Evolutionary conservation across 2,329 filamentous ascomycete genomes (phyloP).

Genomic region (Colletotrichum euphorbiae): DNA sequence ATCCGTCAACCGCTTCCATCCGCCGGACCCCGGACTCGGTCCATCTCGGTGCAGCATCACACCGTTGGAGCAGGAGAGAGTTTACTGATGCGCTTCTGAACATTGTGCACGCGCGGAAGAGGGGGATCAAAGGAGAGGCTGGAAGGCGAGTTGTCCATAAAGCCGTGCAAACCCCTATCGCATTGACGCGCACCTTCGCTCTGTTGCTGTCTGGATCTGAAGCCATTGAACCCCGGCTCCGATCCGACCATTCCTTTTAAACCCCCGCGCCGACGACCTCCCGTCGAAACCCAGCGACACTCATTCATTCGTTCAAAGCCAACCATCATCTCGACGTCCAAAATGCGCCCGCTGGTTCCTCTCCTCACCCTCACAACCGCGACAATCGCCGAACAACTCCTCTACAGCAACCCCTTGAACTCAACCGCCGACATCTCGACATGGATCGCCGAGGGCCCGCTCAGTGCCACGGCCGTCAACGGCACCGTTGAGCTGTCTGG

Average conservation of each 20-base stretch:
- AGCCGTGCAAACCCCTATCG: no score
- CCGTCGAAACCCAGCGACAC: background rate
- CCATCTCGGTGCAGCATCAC: slow-evolving; percentile 34
- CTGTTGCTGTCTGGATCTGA: no score
- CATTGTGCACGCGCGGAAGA: background rate
- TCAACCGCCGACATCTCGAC: slow-evolving; percentile 43
- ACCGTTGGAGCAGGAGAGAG: slow-evolving; percentile 1
- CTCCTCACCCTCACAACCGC: slow-evolving; percentile 18
- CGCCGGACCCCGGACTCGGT: slow-evolving; percentile 28
- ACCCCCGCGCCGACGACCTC: background rate
- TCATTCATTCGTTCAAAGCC: background rate
- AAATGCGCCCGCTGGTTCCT: slow-evolving; percentile 4
- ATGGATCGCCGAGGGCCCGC: slow-evolving; percentile 48
- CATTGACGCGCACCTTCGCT: no score
- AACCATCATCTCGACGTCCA: background rate
- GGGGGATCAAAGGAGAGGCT: background rate
- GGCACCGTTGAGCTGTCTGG: slow-evolving; percentile 46
- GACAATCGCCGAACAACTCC: slow-evolving; percentile 43
- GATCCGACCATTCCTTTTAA: background rate
- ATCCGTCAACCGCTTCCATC: slow-evolving; percentile 23
- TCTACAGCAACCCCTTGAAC: slow-evolving; percentile 48
- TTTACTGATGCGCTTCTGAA: slow-evolving; percentile 19
- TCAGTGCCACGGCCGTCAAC: slow-evolving; percentile 44
- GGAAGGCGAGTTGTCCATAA: no score
- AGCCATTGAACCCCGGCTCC: background rate